Conservation (phyloP, 495 filamentous ascomycete genomes). For the Penicillium longicatenatum region DNA sequence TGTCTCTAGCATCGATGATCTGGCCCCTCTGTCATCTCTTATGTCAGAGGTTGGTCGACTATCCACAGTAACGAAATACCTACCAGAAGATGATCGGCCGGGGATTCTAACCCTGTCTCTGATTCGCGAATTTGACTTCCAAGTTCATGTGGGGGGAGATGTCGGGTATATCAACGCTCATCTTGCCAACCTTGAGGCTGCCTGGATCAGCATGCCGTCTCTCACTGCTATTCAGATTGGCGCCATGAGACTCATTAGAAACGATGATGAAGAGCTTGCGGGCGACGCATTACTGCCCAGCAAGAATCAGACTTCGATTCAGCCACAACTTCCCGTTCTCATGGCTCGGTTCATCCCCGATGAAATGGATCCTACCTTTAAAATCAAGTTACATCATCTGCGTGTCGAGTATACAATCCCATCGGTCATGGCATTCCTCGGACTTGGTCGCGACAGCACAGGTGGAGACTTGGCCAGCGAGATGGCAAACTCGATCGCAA, state of each 20-base stretch:
- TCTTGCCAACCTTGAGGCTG: slow-evolving; percentile 65
- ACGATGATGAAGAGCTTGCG: slow-evolving; percentile 68
- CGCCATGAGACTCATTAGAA: slow-evolving; percentile 59
- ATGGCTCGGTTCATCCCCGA: slow-evolving; percentile 88
- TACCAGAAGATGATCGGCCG: slow-evolving; percentile 94
- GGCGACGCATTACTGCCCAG: slow-evolving; percentile 46
- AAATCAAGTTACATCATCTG: slow-evolving; percentile 80
- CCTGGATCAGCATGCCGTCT: slow-evolving; percentile 82
- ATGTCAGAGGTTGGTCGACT: slow-evolving; percentile 77
- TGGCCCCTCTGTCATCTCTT: slow-evolving; percentile 66
- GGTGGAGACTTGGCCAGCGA: slow-evolving; percentile 73
- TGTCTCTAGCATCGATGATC: slow-evolving; percentile 58
- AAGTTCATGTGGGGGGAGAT: slow-evolving; percentile 59
- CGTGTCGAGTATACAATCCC: slow-evolving; percentile 83
- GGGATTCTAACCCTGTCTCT: slow-evolving; percentile 76
- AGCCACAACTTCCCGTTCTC: slow-evolving; percentile 55
- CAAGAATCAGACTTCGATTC: slow-evolving; percentile 14
- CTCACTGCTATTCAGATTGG: slow-evolving; percentile 75
- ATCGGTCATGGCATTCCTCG: slow-evolving; percentile 76
- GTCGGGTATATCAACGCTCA: slow-evolving; percentile 64
- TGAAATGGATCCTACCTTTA: slow-evolving; percentile 89
- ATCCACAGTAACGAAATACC: slow-evolving; percentile 87
- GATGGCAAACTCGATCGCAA: slow-evolving; percentile 77
- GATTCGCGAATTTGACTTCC: slow-evolving; percentile 61
- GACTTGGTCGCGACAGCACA: slow-evolving; percentile 65